Evolutionary conservation across 1,284 basidiomycete species (phyloP), one percentile per base, ranked within the genome.

Genomic region (Thecaphora frezii): DNA sequence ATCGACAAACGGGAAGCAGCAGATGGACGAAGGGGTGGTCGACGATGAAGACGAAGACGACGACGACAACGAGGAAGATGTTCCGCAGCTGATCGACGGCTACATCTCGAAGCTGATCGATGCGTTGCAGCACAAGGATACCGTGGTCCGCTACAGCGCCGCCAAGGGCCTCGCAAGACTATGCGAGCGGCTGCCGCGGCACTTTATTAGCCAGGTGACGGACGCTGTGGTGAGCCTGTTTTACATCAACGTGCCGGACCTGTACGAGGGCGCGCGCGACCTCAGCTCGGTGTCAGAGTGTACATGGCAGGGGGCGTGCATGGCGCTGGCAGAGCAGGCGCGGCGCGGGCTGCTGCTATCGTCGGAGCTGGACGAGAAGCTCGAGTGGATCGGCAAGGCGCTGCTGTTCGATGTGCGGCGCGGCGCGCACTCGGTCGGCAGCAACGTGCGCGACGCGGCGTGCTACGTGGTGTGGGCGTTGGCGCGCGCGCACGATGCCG

Each of bases 401-500:
- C 82, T 98, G 28, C 88, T 87, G 66, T 97, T 97, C 77, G 96
- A 98, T 79, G 84, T 96, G 26, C 86, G 91, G 0, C 89, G 92
- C 76, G 92, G 91, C 16, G 85, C 91, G 0, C 92, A 96, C 79
- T 92, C 91, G 0, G 87, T 98, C 44, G 96, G 96, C 0, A 88
- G 92, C 5, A 93, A 88, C 64, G 93, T 98, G 30, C 87, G 96
- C 28, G 96, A 99, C 79, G 89, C 93, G 2, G 90, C 93, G 10
- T 86, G 92, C 33, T 99, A 98, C 80, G 90, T 93, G 1, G 81
- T 97, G 2, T 99, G 96, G 96, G 90, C 93, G 2, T 82, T 97
- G 38, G 90, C 93, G 2, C 85, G 93, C 56, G 60, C 73, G 12
- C 70, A 74, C 24, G 56, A 87, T 47, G 77, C 84, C 8, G 79